Percentiles rank a stretch among this genome's conserved stretches.
Conservation (phyloP, 2,329 filamentous ascomycete genomes). For the Elsinoe perseae region DNA sequence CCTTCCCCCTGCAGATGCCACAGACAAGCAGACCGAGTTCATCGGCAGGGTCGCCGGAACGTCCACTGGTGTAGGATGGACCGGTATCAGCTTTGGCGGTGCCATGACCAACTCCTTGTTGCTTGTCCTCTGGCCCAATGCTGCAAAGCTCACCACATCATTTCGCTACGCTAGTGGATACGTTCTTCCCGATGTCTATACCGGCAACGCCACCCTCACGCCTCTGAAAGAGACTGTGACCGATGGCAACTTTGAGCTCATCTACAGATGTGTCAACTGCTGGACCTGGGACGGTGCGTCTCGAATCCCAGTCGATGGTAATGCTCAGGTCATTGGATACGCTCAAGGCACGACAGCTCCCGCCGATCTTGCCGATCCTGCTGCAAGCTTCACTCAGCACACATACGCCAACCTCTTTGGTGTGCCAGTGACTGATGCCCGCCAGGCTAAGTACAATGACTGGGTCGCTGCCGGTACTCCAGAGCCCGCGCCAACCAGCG, state of each 20-base stretch:
- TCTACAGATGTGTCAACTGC: constrained; percentile 55
- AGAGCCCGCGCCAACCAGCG: constrained; percentile 49
- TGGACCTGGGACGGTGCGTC: constrained; percentile 37
- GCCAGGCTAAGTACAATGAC: constrained; percentile 11
- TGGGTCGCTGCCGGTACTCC: constrained; percentile 33
- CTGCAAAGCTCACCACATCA: constrained; percentile 48
- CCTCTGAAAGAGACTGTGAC: constrained; percentile 53
- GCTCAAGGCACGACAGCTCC: constrained; percentile 11
- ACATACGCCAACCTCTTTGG: constrained; percentile 9
- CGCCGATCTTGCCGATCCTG: constrained; percentile 1
- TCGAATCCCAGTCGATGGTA: constrained; percentile 29
- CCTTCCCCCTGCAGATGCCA: constrained; percentile 32
- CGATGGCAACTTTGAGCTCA: constrained; percentile 51
- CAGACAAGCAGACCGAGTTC: constrained; percentile 43
- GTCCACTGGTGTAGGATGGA: constrained; percentile 47
- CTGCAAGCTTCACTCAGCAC: constrained; percentile 18
- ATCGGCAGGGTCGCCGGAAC: constrained; percentile 50
- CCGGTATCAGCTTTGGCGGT: constrained; percentile 50
- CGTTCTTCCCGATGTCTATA: constrained; percentile 50
- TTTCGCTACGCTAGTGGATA: constrained; percentile 51
- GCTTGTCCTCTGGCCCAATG: constrained; percentile 51
- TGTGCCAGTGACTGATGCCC: constrained; percentile 22
- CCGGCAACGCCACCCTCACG: constrained; percentile 54
- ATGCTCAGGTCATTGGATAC: constrained; percentile 13
- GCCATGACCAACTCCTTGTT: constrained; percentile 53